phyloP scores from a whole-genome alignment of 768 basidiomycete species.

The Pilatotrama ljubarskyi region DNA sequence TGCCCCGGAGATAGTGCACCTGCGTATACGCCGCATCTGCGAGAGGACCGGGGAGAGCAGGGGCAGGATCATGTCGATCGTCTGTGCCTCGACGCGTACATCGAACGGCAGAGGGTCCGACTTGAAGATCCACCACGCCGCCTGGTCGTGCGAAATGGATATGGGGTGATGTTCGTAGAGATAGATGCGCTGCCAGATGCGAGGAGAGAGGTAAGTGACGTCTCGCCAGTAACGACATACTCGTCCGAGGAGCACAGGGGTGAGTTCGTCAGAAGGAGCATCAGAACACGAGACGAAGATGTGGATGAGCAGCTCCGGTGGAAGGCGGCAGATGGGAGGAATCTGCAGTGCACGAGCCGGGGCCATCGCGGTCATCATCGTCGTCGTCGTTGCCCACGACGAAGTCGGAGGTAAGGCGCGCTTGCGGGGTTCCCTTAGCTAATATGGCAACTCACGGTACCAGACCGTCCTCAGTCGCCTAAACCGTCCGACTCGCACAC shows the following conservation, averaged over 20 bases:
- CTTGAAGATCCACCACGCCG: constrained; percentile 52
- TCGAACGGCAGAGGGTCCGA: constrained; percentile 57
- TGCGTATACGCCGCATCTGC: constrained; percentile 57
- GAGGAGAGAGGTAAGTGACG: constrained; percentile 53
- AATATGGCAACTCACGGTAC: constrained; percentile 7
- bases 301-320: constrained; percentile 32
- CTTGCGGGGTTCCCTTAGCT: not conserved
- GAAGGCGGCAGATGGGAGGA: constrained; percentile 14
- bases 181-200: constrained; percentile 59
- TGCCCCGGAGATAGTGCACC: constrained; percentile 43
- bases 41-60: constrained; percentile 64
- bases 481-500: not conserved
- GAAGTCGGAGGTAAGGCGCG: constrained; percentile 11
- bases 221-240: constrained; percentile 64
- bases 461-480: constrained; percentile 1
- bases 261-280: constrained; percentile 40
- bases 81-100: constrained; percentile 53
- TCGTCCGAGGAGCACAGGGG: constrained; percentile 48
- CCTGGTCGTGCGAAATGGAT: constrained; percentile 46
- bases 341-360: not conserved
- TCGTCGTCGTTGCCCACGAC: constrained; percentile 16
- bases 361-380: constrained; percentile 1
- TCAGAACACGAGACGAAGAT: constrained; percentile 47
- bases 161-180: constrained; percentile 47
- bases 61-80: constrained; percentile 55